Evolutionary conservation across 2,329 filamentous ascomycete genomes (phyloP), one percentile per base, ranked within the genome.

Genomic region (Huntiella abstrusa): DNA sequence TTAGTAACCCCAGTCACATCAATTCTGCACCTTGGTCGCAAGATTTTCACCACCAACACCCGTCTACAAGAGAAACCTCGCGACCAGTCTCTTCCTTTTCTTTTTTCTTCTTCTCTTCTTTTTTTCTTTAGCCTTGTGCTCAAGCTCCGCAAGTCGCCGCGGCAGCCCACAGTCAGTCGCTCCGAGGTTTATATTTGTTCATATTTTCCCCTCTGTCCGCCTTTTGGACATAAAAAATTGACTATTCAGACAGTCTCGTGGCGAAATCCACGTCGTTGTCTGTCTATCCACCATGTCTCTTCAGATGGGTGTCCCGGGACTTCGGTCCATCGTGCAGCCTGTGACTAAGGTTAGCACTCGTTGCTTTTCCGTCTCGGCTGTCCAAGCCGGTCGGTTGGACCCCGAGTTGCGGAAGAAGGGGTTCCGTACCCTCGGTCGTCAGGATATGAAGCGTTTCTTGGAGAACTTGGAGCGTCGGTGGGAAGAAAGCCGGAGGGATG

Each of bases 401-500:
- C 47, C 47, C 4, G 33, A 45, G 17, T 36, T 49, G 16, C 47
- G 47, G 12, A 34, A 45, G 16, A 43, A 43, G 16, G 47, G 47
- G n/a, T 33, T 49, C 12, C 47, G 47, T 8, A 49, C 47, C 10
- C 47, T 49, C 8, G 47, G 47, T 22, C 47, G 47, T 22, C 47
- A 49, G 38, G 47, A 49, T 33, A 49, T 49, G 47, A 49, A 49
- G 38, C 42, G 43, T 11, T 49, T 49, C 13, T 16, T 49, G 32
- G 47, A 49, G 38, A 17, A 43, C n/a, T 40, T 57, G 17, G 52
- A 52, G 36, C 43, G 17, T 13, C 34, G 35, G 3, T 55, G 53
- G 19, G 40, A 48, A 5, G 12, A 40, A 13, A 53, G 55, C 13
- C 47, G 52, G 42, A 43, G 46, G 45, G 17, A 19, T 39, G 7